Percentiles rank a stretch among this genome's conserved stretches.
These are phyloP conservation scores for Climacium dendroides DNA, from an alignment of 225 moss, liverwort and hornwort genomes.

Conservation along the genomic window DNA sequence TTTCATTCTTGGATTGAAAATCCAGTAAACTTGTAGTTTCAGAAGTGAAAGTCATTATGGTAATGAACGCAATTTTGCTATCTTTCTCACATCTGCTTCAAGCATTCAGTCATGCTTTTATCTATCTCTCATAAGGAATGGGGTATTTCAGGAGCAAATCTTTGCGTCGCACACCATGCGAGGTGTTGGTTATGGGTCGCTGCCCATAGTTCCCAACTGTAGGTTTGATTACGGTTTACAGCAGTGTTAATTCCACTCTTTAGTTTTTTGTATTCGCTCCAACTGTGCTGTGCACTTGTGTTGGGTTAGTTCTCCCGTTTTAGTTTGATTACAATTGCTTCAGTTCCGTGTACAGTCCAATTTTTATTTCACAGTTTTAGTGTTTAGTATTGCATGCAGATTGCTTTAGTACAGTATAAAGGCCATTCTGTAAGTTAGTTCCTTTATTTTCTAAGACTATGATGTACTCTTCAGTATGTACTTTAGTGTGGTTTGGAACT, in stretches of 20 bases:
- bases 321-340: neutral
- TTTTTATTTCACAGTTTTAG: neutral
- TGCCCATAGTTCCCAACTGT: neutral
- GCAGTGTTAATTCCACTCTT: neutral
- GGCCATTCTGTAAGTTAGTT: neutral
- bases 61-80: conserved; percentile 6
- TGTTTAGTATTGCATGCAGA: neutral
- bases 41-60: neutral
- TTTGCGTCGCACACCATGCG: neutral
- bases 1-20: conserved; percentile 12
- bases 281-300: neutral
- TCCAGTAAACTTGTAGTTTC: neutral
- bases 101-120: neutral
- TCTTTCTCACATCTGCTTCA: neutral
- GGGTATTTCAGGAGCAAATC: neutral
- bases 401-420: neutral
- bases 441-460: neutral
- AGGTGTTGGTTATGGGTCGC: neutral
- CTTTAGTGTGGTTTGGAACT: neutral
- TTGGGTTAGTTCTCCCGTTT: neutral
- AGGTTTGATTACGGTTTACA: neutral
- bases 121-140: neutral
- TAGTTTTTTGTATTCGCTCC: neutral
- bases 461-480: too few species aligned
- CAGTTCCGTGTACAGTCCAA: neutral